Conservation (phyloP, 2,329 filamentous ascomycete species). For the Penicillium polonicum region DNA sequence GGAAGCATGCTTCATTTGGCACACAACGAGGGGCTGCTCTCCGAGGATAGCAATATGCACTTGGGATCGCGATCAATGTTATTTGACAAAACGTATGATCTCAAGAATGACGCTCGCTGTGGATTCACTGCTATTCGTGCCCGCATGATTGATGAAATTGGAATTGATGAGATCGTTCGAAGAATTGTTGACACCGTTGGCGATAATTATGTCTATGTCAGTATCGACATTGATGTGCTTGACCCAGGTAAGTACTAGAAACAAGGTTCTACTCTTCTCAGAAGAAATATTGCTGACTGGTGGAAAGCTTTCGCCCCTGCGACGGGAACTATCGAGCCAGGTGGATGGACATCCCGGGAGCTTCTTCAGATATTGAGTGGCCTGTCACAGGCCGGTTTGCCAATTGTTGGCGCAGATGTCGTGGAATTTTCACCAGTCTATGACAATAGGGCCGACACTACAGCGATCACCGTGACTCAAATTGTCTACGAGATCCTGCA, state of each 20-base stretch:
- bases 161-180: background rate
- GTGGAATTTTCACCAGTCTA: no score
- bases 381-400: no score
- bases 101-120: background rate
- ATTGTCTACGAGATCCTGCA: no score
- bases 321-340: no score
- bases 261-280: no score
- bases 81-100: background rate
- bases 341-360: no score
- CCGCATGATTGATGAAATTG: background rate
- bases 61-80: background rate
- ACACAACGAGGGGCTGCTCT: background rate
- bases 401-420: no score
- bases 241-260: background rate
- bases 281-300: no score
- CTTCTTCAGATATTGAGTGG: no score
- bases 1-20: background rate
- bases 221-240: background rate
- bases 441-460: no score
- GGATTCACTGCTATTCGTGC: background rate
- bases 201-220: background rate
- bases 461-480: no score
- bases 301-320: no score
- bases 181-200: background rate
- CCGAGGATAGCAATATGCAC: background rate